These are phyloP conservation scores for Penicillium salamii DNA, from an alignment of 495 filamentous ascomycete genomes.

Conservation along the genomic window DNA sequence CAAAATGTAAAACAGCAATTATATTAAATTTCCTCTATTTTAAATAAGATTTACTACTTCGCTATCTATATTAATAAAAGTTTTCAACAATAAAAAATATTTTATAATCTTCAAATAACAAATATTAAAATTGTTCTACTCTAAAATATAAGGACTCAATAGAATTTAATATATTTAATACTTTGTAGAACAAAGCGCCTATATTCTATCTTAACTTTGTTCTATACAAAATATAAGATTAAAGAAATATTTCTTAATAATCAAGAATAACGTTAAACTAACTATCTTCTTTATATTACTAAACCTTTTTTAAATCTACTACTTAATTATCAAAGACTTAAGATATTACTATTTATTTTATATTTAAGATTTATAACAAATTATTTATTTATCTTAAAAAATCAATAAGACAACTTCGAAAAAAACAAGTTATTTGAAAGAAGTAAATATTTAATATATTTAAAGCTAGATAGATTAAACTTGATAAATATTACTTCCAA, in stretches of 20 bases:
- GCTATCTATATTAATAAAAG: too few relatives aligned
- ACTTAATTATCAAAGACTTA: neutral
- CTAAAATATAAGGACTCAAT: conserved; percentile 5
- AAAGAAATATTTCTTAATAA: neutral
- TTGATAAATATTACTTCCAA: too few relatives aligned
- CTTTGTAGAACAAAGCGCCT: neutral
- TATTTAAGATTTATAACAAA: neutral
- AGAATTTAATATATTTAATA: neutral
- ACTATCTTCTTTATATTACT: conserved; percentile 1
- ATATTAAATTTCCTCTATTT: too few relatives aligned
- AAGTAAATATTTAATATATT: neutral
- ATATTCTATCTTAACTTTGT: neutral
- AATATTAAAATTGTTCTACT: neutral
- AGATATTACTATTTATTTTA: neutral
- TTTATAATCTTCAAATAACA: conserved; percentile 3
- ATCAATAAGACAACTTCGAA: conserved; percentile 3
- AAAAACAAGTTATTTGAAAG: conserved; percentile 1
- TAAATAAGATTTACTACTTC: too few relatives aligned
- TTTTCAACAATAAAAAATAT: neutral
- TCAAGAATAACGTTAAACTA: neutral
- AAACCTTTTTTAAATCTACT: conserved; percentile 1
- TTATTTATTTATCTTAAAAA: conserved; percentile 1
- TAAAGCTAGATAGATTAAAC: neutral
- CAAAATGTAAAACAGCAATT: too few relatives aligned
- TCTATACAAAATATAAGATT: neutral